Percentiles rank a stretch among this genome's conserved stretches.
phyloP scores from a whole-genome alignment of 2,329 filamentous ascomycete species.

The Hymenotorrendiella dingleyae region DNA sequence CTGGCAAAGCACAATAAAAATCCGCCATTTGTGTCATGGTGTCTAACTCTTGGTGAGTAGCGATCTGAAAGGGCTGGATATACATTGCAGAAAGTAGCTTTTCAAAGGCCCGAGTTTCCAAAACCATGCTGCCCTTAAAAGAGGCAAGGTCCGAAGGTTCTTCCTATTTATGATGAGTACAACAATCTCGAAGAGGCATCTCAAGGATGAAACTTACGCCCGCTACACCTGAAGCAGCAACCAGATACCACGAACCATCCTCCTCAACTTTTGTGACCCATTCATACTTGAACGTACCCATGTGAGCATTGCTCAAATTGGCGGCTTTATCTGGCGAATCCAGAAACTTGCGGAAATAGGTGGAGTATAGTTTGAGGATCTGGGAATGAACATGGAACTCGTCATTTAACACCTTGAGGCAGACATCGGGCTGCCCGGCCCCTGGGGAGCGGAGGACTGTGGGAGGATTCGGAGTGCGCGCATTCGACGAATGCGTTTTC shows the following conservation, averaged over 20 bases:
- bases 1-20: constrained; percentile 6
- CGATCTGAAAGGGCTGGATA: not conserved
- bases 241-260: not conserved
- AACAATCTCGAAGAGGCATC: not conserved
- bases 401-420: not conserved
- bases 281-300: constrained; percentile 2
- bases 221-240: too few species aligned
- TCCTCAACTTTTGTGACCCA: constrained; percentile 10
- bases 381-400: not conserved
- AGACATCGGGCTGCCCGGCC: constrained; percentile 8
- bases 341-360: not conserved
- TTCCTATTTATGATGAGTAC: not conserved
- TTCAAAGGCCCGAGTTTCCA: not conserved
- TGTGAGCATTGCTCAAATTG: not conserved
- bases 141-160: not conserved
- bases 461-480: too few species aligned
- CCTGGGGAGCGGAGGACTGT: too few species aligned
- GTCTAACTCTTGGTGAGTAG: too few species aligned
- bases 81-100: not conserved
- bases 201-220: not conserved
- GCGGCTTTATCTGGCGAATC: constrained; percentile 11
- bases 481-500: too few species aligned
- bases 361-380: not conserved
- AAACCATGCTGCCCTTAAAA: not conserved
- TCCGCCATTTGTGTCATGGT: constrained; percentile 3